Evolutionary conservation across 352 stramenopile species (phyloP).

Genomic region (Nothophytophthora sp.): DNA sequence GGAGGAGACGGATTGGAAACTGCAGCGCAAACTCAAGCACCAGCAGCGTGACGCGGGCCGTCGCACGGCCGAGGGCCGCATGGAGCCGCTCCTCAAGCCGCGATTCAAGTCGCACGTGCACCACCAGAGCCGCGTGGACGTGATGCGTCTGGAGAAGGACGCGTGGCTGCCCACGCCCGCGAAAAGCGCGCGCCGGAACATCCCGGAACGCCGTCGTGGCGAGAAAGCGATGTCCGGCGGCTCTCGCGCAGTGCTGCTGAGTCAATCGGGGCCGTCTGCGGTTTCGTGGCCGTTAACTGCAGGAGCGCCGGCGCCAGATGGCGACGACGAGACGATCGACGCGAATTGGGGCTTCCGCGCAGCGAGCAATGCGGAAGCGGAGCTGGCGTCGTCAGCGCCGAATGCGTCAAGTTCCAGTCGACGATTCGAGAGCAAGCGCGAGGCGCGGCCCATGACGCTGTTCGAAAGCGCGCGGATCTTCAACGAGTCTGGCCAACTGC

Average conservation of each 20-base stretch:
- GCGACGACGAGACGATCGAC: conserved; percentile 34
- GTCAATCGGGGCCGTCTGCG: conserved; percentile 46
- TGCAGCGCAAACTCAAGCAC: conserved; percentile 72
- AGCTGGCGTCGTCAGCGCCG: conserved; percentile 49
- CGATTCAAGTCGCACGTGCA: conserved; percentile 45
- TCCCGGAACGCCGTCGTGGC: conserved; percentile 32
- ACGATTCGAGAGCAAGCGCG: conserved; percentile 38
- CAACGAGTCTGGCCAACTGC: conserved; percentile 67
- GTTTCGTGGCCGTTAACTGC: conserved; percentile 55
- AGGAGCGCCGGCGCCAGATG: conserved; percentile 10
- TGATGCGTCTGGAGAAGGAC: conserved; percentile 41
- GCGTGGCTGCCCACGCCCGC: conserved; percentile 29
- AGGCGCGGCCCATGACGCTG: conserved; percentile 67
- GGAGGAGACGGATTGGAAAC: conserved; percentile 51
- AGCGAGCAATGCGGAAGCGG: conserved; percentile 6
- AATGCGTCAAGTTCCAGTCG: conserved; percentile 30
- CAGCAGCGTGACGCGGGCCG: conserved; percentile 56
- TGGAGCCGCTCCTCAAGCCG: conserved; percentile 12
- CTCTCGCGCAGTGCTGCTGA: conserved; percentile 24
- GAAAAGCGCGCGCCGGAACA: conserved; percentile 31
- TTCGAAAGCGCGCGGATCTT: conserved; percentile 82
- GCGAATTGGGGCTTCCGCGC: not conserved
- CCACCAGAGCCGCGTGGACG: conserved; percentile 28
- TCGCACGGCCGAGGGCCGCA: conserved; percentile 21
- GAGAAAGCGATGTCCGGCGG: conserved; percentile 3